Evolutionary conservation across 1,284 basidiomycete genomes (phyloP), one percentile per base, ranked within the genome.

Genomic region (Agaricales sp.): DNA sequence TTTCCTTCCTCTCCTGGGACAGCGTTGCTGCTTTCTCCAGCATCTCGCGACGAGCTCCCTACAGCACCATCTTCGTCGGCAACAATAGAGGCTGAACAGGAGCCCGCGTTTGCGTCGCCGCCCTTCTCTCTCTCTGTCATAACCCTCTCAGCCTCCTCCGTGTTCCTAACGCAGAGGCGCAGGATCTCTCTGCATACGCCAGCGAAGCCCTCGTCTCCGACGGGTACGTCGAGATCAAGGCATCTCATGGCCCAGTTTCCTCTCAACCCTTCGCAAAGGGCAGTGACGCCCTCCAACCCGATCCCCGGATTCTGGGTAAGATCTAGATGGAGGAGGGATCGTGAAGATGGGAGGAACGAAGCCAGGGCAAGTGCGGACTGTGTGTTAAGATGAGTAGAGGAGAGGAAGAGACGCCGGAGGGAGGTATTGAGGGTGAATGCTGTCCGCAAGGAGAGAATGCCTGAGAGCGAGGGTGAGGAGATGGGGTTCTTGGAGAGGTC

Each of bases 401-500:
- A 83, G 21, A 99, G 76, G 71, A 97, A 98, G 26, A 99, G 71
- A 1, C 94, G 82, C 63, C 95, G 96, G 25, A 98, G 77, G 1
- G 91, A 85, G 1, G 84, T 87, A 63, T 98, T 97, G 53, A 97
- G 76, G 0, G 92, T 94, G 64, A 98, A 94, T 0, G 93, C 89
- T 0, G 90, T 92, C 6, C 94, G 79, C 2, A 97, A 70, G 0
- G 91, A 87, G 67, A 90, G 83, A 24, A 95, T 85, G 26, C 45
- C 8, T 38, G 21, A 13, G 21, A 39, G 2, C 41, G 12, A 3
- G 22, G 30, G 61, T 13, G 26, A 46, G 19, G 19, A 4, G 60
- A 95, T 98, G 0, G 93, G 93, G 62, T 99, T 99, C 59, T 84
- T 82, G 63, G 85, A 90, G 47, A 99, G 64, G 63, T 99, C 94